Base-by-base conservation (phyloP, 768 basidiomycete genomes). In the Tricholomella constricta region DNA sequence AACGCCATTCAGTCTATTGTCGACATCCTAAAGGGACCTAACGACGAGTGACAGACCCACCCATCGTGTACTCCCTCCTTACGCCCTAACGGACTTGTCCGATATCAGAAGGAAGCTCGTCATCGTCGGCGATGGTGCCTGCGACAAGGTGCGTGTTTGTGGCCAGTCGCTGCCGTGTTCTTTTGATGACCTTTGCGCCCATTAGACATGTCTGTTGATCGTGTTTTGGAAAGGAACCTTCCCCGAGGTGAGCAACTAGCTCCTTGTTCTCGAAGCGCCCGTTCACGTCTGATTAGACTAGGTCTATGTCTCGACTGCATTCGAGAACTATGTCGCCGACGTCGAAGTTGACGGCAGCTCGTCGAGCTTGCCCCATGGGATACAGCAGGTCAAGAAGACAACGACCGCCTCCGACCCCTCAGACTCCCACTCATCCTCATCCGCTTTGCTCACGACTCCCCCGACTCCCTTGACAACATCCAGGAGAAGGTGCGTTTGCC, bases 351-450 rank as follows among this genome's bases (percentile, higher is more conserved):
- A 98, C 66, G 92, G 92, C 98, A 96, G 78, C 92, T 95, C 69
- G 95, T 98, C 63, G 97, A 99, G 75, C 81, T 99, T 64, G 96
- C 97, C 25, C 77, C 98, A 64, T 98, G 97, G 97, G 97, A 98
- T 95, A 98, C 97, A 47, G 96, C 97, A 29, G 97, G 97, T 48
- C 96, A 98, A 72, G 96, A 98, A 75, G 97, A 98, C 72, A 98
- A 98, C 72, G 97, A 98, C 74, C 91, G 96, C 64, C 91, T 99
- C 62, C 85, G 97, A 57, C 97, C 97, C 55, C 84, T 99, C 68
- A 92, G 96, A 98, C 77, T 95, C 94, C n/a, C 95, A 99, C 70
- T 99, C 72, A 98, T 99, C 77, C 84, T 98, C 62, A 97, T 99
- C 75, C 98, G 96, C 72, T 99, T 97, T 72, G 94, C 97, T 36